These are phyloP conservation scores for Botrytis fragariae DNA, from an alignment of 2,329 filamentous ascomycete genomes.

Conservation along the genomic window DNA sequence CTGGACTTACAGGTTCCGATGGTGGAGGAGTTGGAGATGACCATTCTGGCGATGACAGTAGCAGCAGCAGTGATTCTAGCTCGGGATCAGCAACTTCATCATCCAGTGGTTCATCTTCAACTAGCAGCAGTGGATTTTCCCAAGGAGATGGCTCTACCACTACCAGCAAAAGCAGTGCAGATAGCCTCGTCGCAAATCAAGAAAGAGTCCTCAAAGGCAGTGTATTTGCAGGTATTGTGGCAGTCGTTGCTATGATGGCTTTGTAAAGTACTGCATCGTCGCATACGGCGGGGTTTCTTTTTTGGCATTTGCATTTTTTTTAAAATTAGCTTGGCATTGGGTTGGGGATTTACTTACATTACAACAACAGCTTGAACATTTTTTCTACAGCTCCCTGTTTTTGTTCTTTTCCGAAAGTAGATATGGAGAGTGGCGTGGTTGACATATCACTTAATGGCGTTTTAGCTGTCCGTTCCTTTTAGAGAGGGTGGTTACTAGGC, in stretches of 20 bases:
- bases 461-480: conserved; percentile 2
- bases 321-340: conserved; percentile 1
- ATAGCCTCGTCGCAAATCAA: conserved; percentile 29
- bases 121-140: conserved; percentile 35
- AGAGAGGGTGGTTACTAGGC: not conserved
- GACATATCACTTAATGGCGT: not conserved
- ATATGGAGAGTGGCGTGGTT: not conserved
- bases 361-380: not conserved
- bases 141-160: conserved; percentile 31
- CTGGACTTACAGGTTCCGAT: conserved; percentile 53
- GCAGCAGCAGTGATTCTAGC: conserved; percentile 13
- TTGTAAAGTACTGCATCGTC: conserved; percentile 24
- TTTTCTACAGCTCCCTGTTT: not conserved
- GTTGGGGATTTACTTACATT: not conserved
- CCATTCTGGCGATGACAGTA: not conserved
- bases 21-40: conserved; percentile 13
- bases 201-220: conserved; percentile 35
- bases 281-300: not conserved
- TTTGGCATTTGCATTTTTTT: not conserved
- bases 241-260: conserved; percentile 37
- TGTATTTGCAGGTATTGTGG: conserved; percentile 36
- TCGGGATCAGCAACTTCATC: conserved; percentile 25
- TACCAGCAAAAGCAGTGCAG: conserved; percentile 27
- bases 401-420: not conserved
- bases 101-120: conserved; percentile 24